Conservation (phyloP, 768 basidiomycete species). For the Rhizopogon roseolus region DNA sequence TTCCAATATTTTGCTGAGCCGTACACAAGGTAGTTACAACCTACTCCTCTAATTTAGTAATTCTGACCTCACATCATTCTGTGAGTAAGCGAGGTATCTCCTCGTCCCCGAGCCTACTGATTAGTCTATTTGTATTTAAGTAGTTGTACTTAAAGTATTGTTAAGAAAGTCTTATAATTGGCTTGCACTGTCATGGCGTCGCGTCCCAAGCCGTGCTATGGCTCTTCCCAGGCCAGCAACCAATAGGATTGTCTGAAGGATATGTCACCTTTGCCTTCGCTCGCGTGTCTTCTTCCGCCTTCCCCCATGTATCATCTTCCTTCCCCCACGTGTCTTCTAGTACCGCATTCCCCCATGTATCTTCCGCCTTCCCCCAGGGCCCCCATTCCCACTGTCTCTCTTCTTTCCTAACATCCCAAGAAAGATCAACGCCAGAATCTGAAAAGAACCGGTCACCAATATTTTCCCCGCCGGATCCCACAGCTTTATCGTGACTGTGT, state of each 20-base stretch:
- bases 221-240: not conserved
- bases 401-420: not conserved
- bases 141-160: not conserved
- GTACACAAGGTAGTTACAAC: too few relatives aligned
- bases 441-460: not conserved
- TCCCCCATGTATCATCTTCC: too few relatives aligned
- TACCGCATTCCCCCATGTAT: not conserved
- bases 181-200: not conserved
- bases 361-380: not conserved
- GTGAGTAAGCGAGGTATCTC: too few relatives aligned
- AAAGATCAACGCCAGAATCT: not conserved
- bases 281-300: too few relatives aligned
- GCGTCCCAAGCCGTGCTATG: not conserved
- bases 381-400: not conserved
- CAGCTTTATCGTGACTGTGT: not conserved
- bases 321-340: not conserved
- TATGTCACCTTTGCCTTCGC: not conserved
- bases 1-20: too few relatives aligned
- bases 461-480: not conserved
- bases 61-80: too few relatives aligned
- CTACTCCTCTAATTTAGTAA: too few relatives aligned
- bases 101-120: too few relatives aligned
- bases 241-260: not conserved
- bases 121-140: not conserved
- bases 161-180: not conserved